Conservation (phyloP, 371 early-diverging fungal species). For the Mucor ambiguus region DNA sequence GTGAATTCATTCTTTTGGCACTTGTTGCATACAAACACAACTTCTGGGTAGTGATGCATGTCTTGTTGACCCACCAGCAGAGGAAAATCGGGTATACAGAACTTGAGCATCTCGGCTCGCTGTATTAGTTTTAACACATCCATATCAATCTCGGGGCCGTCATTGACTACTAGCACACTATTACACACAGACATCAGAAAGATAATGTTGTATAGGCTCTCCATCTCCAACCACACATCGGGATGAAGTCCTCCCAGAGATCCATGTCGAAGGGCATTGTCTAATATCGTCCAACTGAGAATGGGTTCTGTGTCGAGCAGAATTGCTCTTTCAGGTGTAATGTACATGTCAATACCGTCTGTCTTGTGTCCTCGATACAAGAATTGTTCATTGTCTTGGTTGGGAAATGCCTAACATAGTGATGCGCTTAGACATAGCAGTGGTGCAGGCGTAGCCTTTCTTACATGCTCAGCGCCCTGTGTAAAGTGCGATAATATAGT, state of each 20-base stretch:
- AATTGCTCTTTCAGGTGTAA: conserved; percentile 71
- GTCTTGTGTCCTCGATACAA: conserved; percentile 58
- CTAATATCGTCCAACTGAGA: conserved; percentile 56
- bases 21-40: conserved; percentile 58
- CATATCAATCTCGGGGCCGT: conserved; percentile 51
- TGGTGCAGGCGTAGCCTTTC: background rate
- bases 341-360: conserved; percentile 70
- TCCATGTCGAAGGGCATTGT: conserved; percentile 47
- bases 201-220: conserved; percentile 53
- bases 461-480: conserved; percentile 40
- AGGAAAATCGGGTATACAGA: conserved; percentile 50
- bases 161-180: conserved; percentile 63
- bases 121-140: conserved; percentile 49
- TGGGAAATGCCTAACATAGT: conserved; percentile 38
- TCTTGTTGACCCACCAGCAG: conserved; percentile 31
- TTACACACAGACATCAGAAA: conserved; percentile 72
- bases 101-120: conserved; percentile 57
- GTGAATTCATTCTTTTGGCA: conserved; percentile 38
- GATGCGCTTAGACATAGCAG: background rate
- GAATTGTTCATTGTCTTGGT: conserved; percentile 43
- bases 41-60: conserved; percentile 43
- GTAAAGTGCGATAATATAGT: conserved; percentile 68
- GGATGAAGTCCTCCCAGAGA: conserved; percentile 49
- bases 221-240: conserved; percentile 61
- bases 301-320: conserved; percentile 74